Base-by-base conservation (phyloP, 2,329 filamentous ascomycete species). In the Sporothrix inflata region DNA sequence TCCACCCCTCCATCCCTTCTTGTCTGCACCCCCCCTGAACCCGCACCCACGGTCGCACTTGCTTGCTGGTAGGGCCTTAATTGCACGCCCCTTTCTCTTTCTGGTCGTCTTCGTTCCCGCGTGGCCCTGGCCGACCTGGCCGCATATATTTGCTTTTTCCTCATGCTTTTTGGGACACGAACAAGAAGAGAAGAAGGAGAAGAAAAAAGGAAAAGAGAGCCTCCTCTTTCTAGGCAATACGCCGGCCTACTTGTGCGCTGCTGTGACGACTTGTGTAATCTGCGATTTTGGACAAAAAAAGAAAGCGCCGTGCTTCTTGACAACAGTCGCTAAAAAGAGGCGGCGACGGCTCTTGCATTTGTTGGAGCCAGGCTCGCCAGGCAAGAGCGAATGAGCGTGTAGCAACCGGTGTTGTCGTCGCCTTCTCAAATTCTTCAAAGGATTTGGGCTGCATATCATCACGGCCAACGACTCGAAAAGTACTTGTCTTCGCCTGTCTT, bases 1-100 rank as follows among this genome's bases (percentile, higher is more conserved):
- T 30, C 49, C 63, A 49, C 71, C 66, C 60, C 38, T 49, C 27
- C 38, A 38, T 38, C 57, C 42, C 61, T 45, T 55, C 61, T 70
- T 67, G 24, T 27, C 19, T 38, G 11, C 34, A 69, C 53, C 34
- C 65, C 40, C 65, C 42, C 70, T 45, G 16, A 57, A 60, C 63
- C 61, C 61, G 45, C 34, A 45, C n/a, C n/a, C 60, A 71, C 21
- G 30, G 49, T 34, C 24, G 27, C 63, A 9, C 12, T 49, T 30
- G 42, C 42, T 57, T 11, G 51, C 51, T 30, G 34, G 47, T 49
- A 38, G 19, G 47, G 30, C 66, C 49, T 40, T 55, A 27, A 9
- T 40, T 30, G 4, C 63, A 66, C 63, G 24, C 40, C 63, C 42
- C 40, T 30, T n/a, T n/a, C 19, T 24, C 34, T 42, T 61, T 40